Evolutionary conservation across 148 eudicot species (phyloP).

Genomic region (Chenopodium formosanum): DNA sequence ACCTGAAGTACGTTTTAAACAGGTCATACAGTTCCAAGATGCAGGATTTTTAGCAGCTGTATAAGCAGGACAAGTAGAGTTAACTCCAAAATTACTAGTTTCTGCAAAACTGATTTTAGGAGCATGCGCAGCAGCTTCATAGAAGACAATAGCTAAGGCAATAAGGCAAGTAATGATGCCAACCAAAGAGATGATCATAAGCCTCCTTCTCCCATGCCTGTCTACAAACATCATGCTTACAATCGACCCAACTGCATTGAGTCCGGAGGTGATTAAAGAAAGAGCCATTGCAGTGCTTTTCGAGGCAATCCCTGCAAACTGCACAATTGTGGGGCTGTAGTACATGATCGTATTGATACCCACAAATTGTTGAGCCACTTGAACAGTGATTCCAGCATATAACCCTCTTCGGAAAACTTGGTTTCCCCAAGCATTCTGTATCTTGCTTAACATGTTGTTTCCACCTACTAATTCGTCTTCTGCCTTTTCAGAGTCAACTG

Average conservation of each 20-base stretch:
- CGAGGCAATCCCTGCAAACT: conserved; percentile 81
- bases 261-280: conserved; percentile 77
- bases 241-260: conserved; percentile 67
- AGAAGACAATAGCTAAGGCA: conserved; percentile 51
- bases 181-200: conserved; percentile 73
- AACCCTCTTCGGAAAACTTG: conserved; percentile 65
- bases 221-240: conserved; percentile 81
- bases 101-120: conserved; percentile 46
- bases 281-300: conserved; percentile 81
- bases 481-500: conserved; percentile 55
- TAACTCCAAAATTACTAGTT: conserved; percentile 56
- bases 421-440: conserved; percentile 58
- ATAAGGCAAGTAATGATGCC: conserved; percentile 68
- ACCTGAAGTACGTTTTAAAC: conserved; percentile 53
- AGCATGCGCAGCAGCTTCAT: conserved; percentile 52
- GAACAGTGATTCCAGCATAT: conserved; percentile 81
- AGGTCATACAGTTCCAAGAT: conserved; percentile 74
- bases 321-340: conserved; percentile 86
- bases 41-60: conserved; percentile 32
- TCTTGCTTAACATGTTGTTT: conserved; percentile 35
- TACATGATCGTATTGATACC: conserved; percentile 88
- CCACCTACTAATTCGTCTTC: conserved; percentile 48
- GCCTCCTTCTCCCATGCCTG: conserved; percentile 71
- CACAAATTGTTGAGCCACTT: conserved; percentile 83
- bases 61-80: conserved; percentile 59